Conservation (phyloP, 495 filamentous ascomycete species). For the Penicillium atrosanguineum region DNA sequence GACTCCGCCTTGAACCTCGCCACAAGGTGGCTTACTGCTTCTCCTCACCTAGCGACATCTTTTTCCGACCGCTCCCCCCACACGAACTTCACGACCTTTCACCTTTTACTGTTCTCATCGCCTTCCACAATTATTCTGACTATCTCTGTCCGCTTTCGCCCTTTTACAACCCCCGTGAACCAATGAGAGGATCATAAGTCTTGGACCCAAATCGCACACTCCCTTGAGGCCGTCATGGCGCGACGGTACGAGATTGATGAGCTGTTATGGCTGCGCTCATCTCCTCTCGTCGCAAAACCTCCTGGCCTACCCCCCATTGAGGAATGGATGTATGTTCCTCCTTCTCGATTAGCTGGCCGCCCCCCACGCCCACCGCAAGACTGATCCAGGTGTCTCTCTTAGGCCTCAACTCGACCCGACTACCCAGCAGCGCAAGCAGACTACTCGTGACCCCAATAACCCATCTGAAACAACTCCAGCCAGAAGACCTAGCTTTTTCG, state of each 20-base stretch:
- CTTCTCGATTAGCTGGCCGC: neutral
- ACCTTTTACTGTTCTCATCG: neutral
- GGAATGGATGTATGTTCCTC: conserved; percentile 77
- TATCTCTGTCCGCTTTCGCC: neutral
- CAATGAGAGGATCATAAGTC: conserved; percentile 36
- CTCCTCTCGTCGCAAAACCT: conserved; percentile 83
- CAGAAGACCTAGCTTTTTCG: conserved; percentile 60
- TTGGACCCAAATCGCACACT: conserved; percentile 28
- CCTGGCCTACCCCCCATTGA: conserved; percentile 77
- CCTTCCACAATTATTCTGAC: neutral
- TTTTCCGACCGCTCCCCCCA: conserved; percentile 3
- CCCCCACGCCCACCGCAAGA: conserved; percentile 22
- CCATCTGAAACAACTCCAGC: conserved; percentile 35
- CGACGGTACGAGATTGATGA: conserved; percentile 76
- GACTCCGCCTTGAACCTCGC: conserved; percentile 32
- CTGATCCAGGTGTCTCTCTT: conserved; percentile 24
- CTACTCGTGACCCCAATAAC: conserved; percentile 41
- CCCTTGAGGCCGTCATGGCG: conserved; percentile 43
- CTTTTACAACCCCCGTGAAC: conserved; percentile 9
- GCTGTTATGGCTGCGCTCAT: conserved; percentile 72
- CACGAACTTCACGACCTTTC: conserved; percentile 1
- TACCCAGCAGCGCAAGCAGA: conserved; percentile 47
- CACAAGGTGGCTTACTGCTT: conserved; percentile 34
- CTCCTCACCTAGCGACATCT: conserved; percentile 22
- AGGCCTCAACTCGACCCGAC: conserved; percentile 47